phyloP scores from a whole-genome alignment of 1,139 yeast genomes.

The Taphrina sp. region DNA sequence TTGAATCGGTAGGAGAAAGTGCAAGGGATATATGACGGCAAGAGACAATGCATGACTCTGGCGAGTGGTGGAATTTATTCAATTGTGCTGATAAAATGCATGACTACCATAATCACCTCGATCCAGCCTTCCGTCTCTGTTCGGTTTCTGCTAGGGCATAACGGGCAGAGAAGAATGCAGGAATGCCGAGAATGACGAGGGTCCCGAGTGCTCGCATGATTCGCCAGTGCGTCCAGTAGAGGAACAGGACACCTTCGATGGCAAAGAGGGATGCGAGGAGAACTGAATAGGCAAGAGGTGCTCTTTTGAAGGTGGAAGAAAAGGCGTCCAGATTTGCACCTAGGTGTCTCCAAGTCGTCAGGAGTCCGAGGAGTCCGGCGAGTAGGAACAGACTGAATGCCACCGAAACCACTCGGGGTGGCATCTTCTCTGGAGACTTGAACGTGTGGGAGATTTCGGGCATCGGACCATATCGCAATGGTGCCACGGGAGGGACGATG shows the following conservation, averaged over 20 bases:
- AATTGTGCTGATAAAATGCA: too few relatives aligned
- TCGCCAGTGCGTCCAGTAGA: conserved; percentile 32
- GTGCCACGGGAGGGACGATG: conserved; percentile 1
- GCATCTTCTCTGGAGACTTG: conserved; percentile 9
- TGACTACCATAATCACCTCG: neutral
- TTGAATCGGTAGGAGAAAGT: too few relatives aligned
- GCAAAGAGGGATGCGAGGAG: conserved; percentile 22
- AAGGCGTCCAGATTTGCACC: conserved; percentile 15
- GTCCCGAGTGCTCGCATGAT: conserved; percentile 21
- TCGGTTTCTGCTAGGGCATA: conserved; percentile 13
- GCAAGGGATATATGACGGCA: too few relatives aligned
- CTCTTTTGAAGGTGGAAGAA: conserved; percentile 1
- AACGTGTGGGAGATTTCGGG: conserved; percentile 32
- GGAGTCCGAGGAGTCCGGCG: conserved; percentile 13
- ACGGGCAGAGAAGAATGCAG: conserved; percentile 22
- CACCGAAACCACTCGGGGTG: conserved; percentile 12
- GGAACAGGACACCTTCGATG: conserved; percentile 13
- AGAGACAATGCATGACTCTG: too few relatives aligned
- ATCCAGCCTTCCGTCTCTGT: conserved; percentile 15
- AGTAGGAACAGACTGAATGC: conserved; percentile 8
- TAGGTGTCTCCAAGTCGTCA: neutral
- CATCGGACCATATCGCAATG: conserved; percentile 7
- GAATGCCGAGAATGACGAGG: conserved; percentile 3
- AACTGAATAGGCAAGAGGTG: conserved; percentile 22
- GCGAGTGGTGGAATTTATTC: too few relatives aligned